Evolutionary conservation across 345 rosid species (phyloP).

Genomic region (Dipteronia dyeriana): DNA sequence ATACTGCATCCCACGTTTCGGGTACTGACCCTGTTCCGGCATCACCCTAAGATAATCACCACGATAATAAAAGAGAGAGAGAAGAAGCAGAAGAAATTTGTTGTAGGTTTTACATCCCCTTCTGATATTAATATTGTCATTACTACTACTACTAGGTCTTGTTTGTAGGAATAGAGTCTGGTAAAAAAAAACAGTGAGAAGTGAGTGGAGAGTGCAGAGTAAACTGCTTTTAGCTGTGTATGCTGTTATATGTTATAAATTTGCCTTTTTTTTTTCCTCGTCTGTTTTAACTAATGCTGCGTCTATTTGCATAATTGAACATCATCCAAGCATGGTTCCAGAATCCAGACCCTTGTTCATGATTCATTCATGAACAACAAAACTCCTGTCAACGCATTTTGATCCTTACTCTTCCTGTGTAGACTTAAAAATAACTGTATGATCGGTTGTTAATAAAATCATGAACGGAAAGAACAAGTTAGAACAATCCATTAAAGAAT

Average conservation of each 20-base stretch:
- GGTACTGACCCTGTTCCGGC: slow-evolving; percentile 59
- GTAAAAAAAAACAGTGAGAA: slow-evolving; percentile 4
- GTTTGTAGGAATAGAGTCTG: slow-evolving; percentile 29
- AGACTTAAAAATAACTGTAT: no score
- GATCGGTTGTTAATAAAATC: no score
- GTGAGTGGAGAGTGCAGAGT: slow-evolving; percentile 22
- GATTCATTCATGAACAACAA: no score
- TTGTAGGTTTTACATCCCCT: slow-evolving; percentile 28
- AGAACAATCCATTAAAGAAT: no score
- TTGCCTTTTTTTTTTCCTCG: neutral
- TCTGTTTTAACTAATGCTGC: neutral
- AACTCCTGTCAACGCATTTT: no score
- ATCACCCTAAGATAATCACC: slow-evolving; percentile 77
- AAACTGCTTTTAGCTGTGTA: slow-evolving; percentile 30
- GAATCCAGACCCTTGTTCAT: no score
- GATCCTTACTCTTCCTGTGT: no score
- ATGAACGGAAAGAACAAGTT: no score
- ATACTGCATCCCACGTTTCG: slow-evolving; percentile 65
- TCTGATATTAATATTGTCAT: slow-evolving; percentile 25
- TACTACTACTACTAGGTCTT: slow-evolving; percentile 17
- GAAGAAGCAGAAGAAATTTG: slow-evolving; percentile 18
- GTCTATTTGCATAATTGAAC: no score
- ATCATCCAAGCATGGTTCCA: no score
- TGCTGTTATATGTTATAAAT: slow-evolving; percentile 16
- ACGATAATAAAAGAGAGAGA: slow-evolving; percentile 30